A percentile compares a stretch with the other conserved stretches of the same genome.
phyloP scores from a whole-genome alignment of 2,329 filamentous ascomycete species.

The Aspergillus persii region DNA sequence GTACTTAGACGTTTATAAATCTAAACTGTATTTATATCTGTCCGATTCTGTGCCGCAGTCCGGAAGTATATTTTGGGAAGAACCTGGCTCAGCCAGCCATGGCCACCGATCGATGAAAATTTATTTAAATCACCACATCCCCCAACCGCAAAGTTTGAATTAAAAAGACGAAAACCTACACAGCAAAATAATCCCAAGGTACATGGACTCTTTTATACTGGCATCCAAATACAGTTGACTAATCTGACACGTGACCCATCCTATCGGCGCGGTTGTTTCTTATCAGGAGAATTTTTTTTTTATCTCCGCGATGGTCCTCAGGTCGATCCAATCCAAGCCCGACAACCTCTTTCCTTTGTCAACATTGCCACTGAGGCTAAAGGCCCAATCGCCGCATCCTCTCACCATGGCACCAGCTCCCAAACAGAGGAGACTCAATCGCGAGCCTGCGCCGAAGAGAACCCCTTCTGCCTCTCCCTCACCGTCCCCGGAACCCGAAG shows the following conservation, averaged over 20 bases:
- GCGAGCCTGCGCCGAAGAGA: not conserved
- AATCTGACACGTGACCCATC: not conserved
- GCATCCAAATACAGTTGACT: not conserved
- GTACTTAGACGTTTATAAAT: too few species aligned
- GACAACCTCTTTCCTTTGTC: not conserved
- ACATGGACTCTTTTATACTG: too few species aligned
- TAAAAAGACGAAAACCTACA: too few species aligned
- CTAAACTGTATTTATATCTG: too few species aligned
- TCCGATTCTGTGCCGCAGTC: too few species aligned
- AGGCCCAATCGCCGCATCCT: not conserved
- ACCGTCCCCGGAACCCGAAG: not conserved
- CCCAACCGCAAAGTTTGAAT: too few species aligned
- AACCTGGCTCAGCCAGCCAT: too few species aligned
- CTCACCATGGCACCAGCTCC: not conserved
- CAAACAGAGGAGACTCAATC: not conserved
- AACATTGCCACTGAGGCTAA: not conserved
- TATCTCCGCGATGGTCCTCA: not conserved
- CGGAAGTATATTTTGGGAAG: too few species aligned
- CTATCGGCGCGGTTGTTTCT: not conserved
- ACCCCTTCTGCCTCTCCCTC: not conserved
- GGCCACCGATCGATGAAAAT: too few species aligned
- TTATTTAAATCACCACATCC: too few species aligned
- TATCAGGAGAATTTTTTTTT: not conserved
- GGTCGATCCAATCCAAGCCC: not conserved
- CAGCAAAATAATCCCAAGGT: too few species aligned